These are phyloP conservation scores for Cryptococcus floricola DNA, from an alignment of 1,284 basidiomycete species.

Conservation along the genomic window DNA sequence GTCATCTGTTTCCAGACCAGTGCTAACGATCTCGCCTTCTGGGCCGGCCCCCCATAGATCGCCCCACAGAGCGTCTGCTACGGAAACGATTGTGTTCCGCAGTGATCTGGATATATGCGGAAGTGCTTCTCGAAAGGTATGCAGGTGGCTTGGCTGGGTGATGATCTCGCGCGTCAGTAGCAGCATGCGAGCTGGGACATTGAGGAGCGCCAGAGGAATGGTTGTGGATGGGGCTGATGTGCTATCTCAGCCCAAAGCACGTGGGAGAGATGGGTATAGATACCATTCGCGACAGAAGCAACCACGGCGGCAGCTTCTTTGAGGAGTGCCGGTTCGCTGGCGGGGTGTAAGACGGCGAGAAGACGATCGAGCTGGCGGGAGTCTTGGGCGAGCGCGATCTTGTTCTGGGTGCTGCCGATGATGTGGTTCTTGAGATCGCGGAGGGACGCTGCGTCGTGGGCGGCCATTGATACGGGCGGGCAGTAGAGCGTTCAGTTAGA, in stretches of 20 bases:
- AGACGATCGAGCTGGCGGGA: slow-evolving; percentile 17
- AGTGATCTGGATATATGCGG: slow-evolving; percentile 36
- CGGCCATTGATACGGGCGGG: not conserved
- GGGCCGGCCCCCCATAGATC: slow-evolving; percentile 46
- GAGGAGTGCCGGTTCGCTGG: slow-evolving; percentile 23
- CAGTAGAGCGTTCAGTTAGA: not conserved
- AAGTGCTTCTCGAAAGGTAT: slow-evolving; percentile 12
- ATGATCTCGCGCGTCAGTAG: slow-evolving; percentile 19
- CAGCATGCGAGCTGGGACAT: slow-evolving; percentile 26
- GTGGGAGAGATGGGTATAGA: slow-evolving; percentile 38
- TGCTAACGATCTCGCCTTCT: slow-evolving; percentile 38
- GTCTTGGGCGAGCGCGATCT: slow-evolving; percentile 42
- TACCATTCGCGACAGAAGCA: slow-evolving; percentile 44
- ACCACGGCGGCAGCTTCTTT: slow-evolving; percentile 46
- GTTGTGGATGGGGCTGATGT: no score
- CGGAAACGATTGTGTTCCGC: slow-evolving; percentile 39
- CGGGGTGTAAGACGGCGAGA: slow-evolving; percentile 8
- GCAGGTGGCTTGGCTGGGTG: not conserved
- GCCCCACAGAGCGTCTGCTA: slow-evolving; percentile 44
- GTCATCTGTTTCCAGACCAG: slow-evolving; percentile 32
- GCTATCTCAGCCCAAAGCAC: not conserved
- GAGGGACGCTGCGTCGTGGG: not conserved
- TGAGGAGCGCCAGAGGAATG: no score
- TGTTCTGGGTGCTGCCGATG: slow-evolving; percentile 48
- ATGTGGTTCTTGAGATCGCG: slow-evolving; percentile 44